Evolutionary conservation across 164 flowering plant genomes (phyloP).

Genomic region (Platanus orientalis): DNA sequence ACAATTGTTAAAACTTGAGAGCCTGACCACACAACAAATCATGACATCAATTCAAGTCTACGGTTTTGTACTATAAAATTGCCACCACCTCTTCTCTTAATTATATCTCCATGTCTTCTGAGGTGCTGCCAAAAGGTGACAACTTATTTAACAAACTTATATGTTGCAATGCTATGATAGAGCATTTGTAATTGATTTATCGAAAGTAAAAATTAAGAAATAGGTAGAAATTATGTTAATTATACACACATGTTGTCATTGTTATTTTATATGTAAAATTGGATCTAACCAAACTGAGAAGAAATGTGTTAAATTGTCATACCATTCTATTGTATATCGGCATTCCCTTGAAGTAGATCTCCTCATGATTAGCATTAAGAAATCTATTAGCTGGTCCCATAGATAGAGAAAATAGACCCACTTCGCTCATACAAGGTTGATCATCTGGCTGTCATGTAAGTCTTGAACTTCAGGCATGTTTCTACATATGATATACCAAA

Average conservation of each 20-base stretch:
- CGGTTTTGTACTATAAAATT: slow-evolving; percentile 73
- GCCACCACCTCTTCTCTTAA: slow-evolving; percentile 75
- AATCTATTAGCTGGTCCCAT: slow-evolving; percentile 76
- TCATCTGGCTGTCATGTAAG: slow-evolving; percentile 69
- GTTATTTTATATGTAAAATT: neutral
- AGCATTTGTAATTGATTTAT: neutral
- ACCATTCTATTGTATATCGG: slow-evolving; percentile 83
- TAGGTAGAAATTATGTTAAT: too few species aligned
- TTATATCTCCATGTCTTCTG: slow-evolving; percentile 91
- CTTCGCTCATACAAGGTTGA: slow-evolving; percentile 78
- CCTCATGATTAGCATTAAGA: slow-evolving; percentile 87
- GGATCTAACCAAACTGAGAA: too few species aligned
- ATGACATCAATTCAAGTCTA: too few species aligned
- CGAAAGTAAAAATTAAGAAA: neutral
- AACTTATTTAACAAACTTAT: neutral
- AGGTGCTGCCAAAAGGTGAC: slow-evolving; percentile 43
- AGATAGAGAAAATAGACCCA: slow-evolving; percentile 63
- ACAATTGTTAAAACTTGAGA: too few species aligned
- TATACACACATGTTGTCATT: neutral
- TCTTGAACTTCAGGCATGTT: neutral
- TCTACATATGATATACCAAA: too few species aligned
- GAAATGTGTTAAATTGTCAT: slow-evolving; percentile 10
- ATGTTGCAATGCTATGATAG: too few species aligned
- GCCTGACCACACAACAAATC: too few species aligned
- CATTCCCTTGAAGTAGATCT: slow-evolving; percentile 92